Evolutionary conservation across 371 early-diverging fungal species (phyloP), one percentile per base, ranked within the genome.

Genomic region (Thermomucor indicae-seudaticae): DNA sequence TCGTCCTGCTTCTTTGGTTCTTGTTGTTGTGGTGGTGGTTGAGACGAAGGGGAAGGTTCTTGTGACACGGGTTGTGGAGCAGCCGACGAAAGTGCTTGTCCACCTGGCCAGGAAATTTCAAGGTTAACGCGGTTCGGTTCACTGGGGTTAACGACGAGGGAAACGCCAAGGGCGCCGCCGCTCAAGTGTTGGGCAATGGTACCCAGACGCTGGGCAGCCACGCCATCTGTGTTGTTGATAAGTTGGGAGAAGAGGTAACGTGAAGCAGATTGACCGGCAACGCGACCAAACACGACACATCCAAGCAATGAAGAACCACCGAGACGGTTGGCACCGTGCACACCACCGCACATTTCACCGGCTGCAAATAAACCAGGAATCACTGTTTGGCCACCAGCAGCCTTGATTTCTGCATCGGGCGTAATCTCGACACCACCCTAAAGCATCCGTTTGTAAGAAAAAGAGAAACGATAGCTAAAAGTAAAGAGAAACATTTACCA

Each of bases 221-320:
- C 70, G 19, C 67, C 62, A 22, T 48, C 55, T 58, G 61, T 41
- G 60, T 56, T 19, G 62, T 75, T 76, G 46, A 76, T 67, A 24
- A 79, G 81, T 59, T 72, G 74, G 48, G 70, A 53, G 56, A 89
- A 75, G 16, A 84, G 63, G 62, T 88, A 85, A 10, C 71, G 49
- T n/a, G 84, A 67, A 43, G 90, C 90, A 27, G 79, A 62, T 62
- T 79, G 75, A 54, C 96, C 96, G 35, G 96, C 94, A 31, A 92
- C 92, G 61, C 97, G 89, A 45, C 97, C 97, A 79, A 88, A 97
- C 46, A 97, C 97, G 19, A 94, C 96, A 64, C 97, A 97, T 45
- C 92, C 96, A 44, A 96, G 78, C 32, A 75, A 57, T 29, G 75
- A 75, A 14, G 75, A 75, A 41, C 75, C 75, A 57, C 75, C 75